phyloP scores from a whole-genome alignment of 768 basidiomycete genomes.

The Rhizopogon vinicolor region DNA sequence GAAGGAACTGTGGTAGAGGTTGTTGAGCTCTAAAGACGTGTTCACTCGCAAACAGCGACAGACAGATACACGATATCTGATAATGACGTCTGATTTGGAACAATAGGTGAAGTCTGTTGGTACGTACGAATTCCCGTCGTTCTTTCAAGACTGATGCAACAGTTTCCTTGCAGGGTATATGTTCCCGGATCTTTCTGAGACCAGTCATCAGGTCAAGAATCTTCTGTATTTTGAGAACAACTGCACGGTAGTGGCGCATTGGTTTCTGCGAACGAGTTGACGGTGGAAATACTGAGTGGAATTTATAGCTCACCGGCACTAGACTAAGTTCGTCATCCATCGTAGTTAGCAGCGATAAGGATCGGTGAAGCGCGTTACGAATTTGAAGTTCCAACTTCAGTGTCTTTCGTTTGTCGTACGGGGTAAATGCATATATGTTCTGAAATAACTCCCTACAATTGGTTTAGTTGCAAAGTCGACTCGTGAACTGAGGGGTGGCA shows the following conservation, averaged over 20 bases:
- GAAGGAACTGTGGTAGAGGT: constrained; percentile 46
- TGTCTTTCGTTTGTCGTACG: constrained; percentile 28
- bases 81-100: background rate
- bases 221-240: constrained; percentile 33
- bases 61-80: constrained; percentile 40
- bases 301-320: constrained; percentile 34
- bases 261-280: constrained; percentile 32
- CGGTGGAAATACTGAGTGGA: background rate
- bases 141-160: constrained; percentile 33
- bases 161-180: constrained; percentile 40
- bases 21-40: constrained; percentile 42
- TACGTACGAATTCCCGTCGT: constrained; percentile 37
- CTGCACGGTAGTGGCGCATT: constrained; percentile 37
- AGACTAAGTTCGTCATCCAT: constrained; percentile 47
- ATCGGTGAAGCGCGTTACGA: constrained; percentile 35
- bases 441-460: constrained; percentile 31
- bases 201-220: constrained; percentile 40
- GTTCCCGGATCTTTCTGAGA: constrained; percentile 42
- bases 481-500: constrained; percentile 5
- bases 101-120: background rate
- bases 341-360: constrained; percentile 32
- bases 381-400: constrained; percentile 38
- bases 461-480: background rate
- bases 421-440: constrained; percentile 17
- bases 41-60: constrained; percentile 45